Evolutionary conservation across 2,329 filamentous ascomycete genomes (phyloP).

Genomic region (Rachicladosporium sp.): DNA sequence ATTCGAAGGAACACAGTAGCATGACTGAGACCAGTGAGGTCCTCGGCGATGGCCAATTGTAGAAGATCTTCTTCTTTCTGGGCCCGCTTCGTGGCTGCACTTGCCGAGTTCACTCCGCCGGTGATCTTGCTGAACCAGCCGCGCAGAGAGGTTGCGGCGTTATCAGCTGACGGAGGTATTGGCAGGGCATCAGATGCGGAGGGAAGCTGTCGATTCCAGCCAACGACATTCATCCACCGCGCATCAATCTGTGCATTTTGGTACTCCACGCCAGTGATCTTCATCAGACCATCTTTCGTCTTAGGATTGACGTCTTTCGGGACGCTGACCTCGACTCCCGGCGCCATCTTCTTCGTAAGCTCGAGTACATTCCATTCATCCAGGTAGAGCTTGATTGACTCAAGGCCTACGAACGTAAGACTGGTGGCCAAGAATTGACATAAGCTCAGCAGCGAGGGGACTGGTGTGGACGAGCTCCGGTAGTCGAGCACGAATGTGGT

Average conservation of each 20-base stretch:
- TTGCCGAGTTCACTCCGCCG: slow-evolving; percentile 29
- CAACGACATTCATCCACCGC: slow-evolving; percentile 73
- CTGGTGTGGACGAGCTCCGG: slow-evolving; percentile 71
- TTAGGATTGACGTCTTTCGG: slow-evolving; percentile 68
- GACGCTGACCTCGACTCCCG: slow-evolving; percentile 57
- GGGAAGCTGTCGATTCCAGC: slow-evolving; percentile 55
- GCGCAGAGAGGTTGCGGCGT: slow-evolving; percentile 35
- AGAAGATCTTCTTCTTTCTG: slow-evolving; percentile 50
- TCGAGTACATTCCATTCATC: slow-evolving; percentile 74
- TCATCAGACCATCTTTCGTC: slow-evolving; percentile 83
- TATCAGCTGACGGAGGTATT: slow-evolving; percentile 36
- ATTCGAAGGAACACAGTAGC: slow-evolving; percentile 82
- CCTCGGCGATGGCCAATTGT: slow-evolving; percentile 54
- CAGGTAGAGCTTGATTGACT: slow-evolving; percentile 79
- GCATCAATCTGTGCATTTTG: slow-evolving; percentile 90
- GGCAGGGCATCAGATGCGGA: slow-evolving; percentile 9
- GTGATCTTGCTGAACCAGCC: slow-evolving; percentile 66
- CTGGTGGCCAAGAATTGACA: slow-evolving; percentile 90
- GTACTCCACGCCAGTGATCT: slow-evolving; percentile 63
- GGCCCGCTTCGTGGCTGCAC: slow-evolving; percentile 42
- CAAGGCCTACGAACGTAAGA: slow-evolving; percentile 83
- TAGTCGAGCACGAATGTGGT: slow-evolving; percentile 96
- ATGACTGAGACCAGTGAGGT: slow-evolving; percentile 56
- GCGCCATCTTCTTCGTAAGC: slow-evolving; percentile 75
- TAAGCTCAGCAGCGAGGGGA: slow-evolving; percentile 75